phyloP scores from a whole-genome alignment of 495 filamentous ascomycete species.

The Penicillium lividum region DNA sequence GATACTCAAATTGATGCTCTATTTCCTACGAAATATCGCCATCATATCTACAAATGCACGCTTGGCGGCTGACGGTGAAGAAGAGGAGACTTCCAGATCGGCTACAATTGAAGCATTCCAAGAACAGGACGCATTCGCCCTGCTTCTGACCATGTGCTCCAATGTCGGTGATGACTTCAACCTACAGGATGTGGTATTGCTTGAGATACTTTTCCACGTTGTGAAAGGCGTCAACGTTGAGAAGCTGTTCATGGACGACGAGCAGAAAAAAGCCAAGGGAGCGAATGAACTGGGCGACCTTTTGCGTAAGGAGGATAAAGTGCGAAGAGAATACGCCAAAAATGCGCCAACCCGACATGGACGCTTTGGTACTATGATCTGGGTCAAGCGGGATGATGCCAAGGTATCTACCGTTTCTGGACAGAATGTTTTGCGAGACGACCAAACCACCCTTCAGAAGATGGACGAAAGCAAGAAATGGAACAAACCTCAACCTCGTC shows the following conservation, averaged over 20 bases:
- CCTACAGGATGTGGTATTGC: slow-evolving; percentile 77
- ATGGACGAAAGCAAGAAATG: slow-evolving; percentile 93
- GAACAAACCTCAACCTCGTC: slow-evolving; percentile 69
- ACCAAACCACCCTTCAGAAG: slow-evolving; percentile 71
- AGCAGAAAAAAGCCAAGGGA: slow-evolving; percentile 62
- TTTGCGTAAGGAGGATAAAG: slow-evolving; percentile 75
- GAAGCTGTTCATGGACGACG: slow-evolving; percentile 82
- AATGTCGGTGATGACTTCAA: slow-evolving; percentile 92
- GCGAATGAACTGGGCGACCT: slow-evolving; percentile 72
- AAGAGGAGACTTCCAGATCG: slow-evolving; percentile 85
- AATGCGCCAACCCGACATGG: slow-evolving; percentile 87
- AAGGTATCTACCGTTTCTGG: slow-evolving; percentile 85
- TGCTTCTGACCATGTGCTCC: slow-evolving; percentile 82
- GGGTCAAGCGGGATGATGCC: slow-evolving; percentile 84
- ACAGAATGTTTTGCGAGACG: slow-evolving; percentile 75
- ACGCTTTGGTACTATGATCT: slow-evolving; percentile 95
- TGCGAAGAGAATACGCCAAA: slow-evolving; percentile 74
- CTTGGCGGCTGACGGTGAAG: slow-evolving; percentile 67
- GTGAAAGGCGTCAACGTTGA: slow-evolving; percentile 86
- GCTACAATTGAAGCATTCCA: slow-evolving; percentile 85
- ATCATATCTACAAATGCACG: slow-evolving; percentile 71
- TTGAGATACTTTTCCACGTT: slow-evolving; percentile 89
- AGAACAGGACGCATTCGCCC: slow-evolving; percentile 83
- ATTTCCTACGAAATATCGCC: slow-evolving; percentile 83
- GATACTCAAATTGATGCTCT: slow-evolving; percentile 88